Evolutionary conservation across 2,329 filamentous ascomycete species (phyloP).

Genomic region (Herpotrichia juniperi): DNA sequence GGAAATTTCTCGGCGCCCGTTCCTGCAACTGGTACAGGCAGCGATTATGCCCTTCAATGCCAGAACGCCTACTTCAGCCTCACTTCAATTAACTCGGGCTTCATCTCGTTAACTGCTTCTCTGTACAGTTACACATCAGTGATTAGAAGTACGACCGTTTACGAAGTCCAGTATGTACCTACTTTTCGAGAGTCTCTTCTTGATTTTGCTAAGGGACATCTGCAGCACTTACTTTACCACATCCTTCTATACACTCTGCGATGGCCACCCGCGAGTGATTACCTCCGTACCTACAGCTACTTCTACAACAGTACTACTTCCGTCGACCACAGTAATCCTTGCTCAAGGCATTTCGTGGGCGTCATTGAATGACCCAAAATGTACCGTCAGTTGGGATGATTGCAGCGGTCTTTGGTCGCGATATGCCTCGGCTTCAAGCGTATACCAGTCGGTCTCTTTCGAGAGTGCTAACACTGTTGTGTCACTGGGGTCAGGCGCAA

Average conservation of each 20-base stretch:
- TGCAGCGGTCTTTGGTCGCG: constrained; percentile 19
- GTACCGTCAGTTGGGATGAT: constrained; percentile 20
- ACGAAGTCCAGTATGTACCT: constrained; percentile 14
- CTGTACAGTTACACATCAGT: constrained; percentile 8
- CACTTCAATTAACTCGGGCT: constrained; percentile 16
- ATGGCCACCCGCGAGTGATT: constrained; percentile 23
- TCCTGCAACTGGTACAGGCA: constrained; percentile 15
- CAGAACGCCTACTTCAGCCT: constrained; percentile 21
- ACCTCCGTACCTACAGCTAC: constrained; percentile 19
- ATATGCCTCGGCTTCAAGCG: constrained; percentile 19
- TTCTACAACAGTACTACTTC: constrained; percentile 11
- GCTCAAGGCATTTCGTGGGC: constrained; percentile 7
- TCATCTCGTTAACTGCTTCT: constrained; percentile 7
- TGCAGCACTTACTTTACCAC: constrained; percentile 17
- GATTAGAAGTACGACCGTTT: constrained; percentile 17
- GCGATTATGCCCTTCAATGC: constrained; percentile 19
- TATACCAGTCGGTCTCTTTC: constrained; percentile 18
- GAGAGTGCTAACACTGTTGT: constrained; percentile 17
- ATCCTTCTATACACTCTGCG: constrained; percentile 19
- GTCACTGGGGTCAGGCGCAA: constrained; percentile 13
- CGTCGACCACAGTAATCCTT: constrained; percentile 18
- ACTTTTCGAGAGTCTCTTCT: not conserved
- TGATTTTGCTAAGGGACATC: not conserved
- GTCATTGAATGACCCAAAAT: constrained; percentile 13
- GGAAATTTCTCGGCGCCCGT: constrained; percentile 19